A percentile compares a stretch with the other conserved stretches of the same genome.
These are phyloP conservation scores for Fusarium staphyleae DNA, from an alignment of 2,329 filamentous ascomycete genomes.

Conservation along the genomic window DNA sequence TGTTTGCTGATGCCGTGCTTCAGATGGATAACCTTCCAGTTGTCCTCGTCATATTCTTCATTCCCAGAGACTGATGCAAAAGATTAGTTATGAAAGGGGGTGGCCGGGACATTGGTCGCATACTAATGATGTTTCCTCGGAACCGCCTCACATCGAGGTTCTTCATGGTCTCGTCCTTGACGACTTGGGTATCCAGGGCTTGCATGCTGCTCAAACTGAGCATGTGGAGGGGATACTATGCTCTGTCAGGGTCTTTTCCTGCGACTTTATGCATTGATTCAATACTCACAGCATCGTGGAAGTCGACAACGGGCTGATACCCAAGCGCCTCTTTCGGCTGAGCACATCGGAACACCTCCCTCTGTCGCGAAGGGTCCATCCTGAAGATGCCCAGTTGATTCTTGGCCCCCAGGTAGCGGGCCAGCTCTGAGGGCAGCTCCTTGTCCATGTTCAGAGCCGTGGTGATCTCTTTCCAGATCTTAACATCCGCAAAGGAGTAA, in stretches of 20 bases:
- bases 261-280: not conserved
- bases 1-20: constrained; percentile 45
- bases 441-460: constrained; percentile 63
- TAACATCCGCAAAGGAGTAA: constrained; percentile 67
- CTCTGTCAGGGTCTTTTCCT: constrained; percentile 8
- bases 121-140: constrained; percentile 74
- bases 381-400: constrained; percentile 73
- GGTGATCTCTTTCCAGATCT: constrained; percentile 68
- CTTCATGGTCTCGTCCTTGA: constrained; percentile 55
- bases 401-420: constrained; percentile 70
- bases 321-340: constrained; percentile 65
- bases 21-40: constrained; percentile 69
- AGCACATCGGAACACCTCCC: constrained; percentile 67
- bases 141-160: constrained; percentile 69
- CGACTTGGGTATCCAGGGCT: constrained; percentile 64
- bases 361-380: constrained; percentile 63
- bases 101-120: constrained; percentile 5
- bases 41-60: constrained; percentile 72
- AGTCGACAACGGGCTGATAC: constrained; percentile 70
- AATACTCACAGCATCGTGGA: constrained; percentile 70
- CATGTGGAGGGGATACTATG: constrained; percentile 72
- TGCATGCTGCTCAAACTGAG: constrained; percentile 70
- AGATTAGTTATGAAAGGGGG: constrained; percentile 11
- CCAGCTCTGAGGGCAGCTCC: constrained; percentile 68
- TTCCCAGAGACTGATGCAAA: constrained; percentile 62